Evolutionary conservation across 148 eudicot genomes (phyloP).

Genomic region (Silene latifolia): DNA sequence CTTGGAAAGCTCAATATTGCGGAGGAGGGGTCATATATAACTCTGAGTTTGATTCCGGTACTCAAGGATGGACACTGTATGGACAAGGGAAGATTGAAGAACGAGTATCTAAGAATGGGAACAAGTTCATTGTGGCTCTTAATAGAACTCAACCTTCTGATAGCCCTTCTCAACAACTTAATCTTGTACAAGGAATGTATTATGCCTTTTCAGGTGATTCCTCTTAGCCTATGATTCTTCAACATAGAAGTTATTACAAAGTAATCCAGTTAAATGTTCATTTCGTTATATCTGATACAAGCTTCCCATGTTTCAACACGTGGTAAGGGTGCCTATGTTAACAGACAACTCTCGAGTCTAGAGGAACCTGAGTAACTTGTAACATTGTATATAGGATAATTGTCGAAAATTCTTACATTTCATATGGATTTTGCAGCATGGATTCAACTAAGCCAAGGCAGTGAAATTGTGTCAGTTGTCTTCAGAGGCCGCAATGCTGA

Average conservation of each 20-base stretch:
- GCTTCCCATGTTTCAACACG: no score
- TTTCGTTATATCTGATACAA: background rate
- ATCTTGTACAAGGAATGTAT: conserved; percentile 31
- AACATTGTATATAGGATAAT: no score
- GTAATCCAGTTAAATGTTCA: no score
- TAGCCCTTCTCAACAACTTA: conserved; percentile 40
- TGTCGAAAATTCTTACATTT: background rate
- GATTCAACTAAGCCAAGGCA: conserved; percentile 49
- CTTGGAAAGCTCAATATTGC: conserved; percentile 44
- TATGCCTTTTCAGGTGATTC: conserved; percentile 57
- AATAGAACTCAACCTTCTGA: conserved; percentile 41
- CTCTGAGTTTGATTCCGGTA: conserved; percentile 41
- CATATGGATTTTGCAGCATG: conserved; percentile 39
- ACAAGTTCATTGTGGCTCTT: conserved; percentile 41
- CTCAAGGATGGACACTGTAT: conserved; percentile 40
- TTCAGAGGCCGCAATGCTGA: conserved; percentile 23
- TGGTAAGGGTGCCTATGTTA: no score
- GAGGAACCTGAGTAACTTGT: no score
- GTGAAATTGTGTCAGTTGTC: conserved; percentile 34
- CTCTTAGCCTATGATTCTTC: background rate
- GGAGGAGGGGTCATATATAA: conserved; percentile 51
- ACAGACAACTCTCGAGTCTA: no score
- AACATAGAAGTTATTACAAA: no score
- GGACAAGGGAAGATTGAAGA: conserved; percentile 37
- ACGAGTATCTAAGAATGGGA: conserved; percentile 29